Conservation (phyloP, 352 stramenopile species). For the Pythium folliculosum region DNA sequence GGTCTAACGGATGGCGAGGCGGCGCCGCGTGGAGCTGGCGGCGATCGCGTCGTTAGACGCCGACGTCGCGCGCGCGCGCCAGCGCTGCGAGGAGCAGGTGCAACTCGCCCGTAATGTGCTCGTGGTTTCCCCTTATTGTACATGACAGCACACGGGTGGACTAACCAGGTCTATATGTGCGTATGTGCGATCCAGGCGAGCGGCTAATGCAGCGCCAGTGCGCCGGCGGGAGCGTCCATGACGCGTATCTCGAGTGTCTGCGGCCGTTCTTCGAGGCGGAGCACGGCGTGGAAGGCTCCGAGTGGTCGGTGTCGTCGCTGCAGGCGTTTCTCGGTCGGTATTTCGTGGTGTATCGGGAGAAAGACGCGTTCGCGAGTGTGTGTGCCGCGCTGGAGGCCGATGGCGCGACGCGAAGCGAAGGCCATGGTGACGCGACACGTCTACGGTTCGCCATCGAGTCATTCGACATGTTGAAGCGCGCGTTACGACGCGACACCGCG, state of each 20-base stretch:
- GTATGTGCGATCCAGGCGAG: constrained; percentile 1
- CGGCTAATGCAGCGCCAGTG: neutral
- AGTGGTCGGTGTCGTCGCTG: neutral
- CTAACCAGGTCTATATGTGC: neutral
- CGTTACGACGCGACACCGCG: constrained; percentile 39
- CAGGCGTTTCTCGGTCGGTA: constrained; percentile 19
- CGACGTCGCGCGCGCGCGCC: constrained; percentile 11
- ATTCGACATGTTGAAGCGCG: constrained; percentile 44
- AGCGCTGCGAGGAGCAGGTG: constrained; percentile 17
- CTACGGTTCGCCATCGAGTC: constrained; percentile 10
- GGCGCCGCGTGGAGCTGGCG: constrained; percentile 17
- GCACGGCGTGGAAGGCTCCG: neutral
- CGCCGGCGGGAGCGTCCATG: constrained; percentile 10
- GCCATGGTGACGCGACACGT: neutral
- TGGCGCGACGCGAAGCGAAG: constrained; percentile 2
- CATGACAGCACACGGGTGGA: no score
- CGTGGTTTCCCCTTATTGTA: neutral
- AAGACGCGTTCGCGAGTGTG: constrained; percentile 7
- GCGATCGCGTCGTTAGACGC: constrained; percentile 24
- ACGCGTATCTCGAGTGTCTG: constrained; percentile 22
- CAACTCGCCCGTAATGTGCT: constrained; percentile 9
- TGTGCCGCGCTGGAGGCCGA: constrained; percentile 5
- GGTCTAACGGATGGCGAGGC: constrained; percentile 5
- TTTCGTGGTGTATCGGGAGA: constrained; percentile 15
- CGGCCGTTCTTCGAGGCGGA: constrained; percentile 13